Evolutionary conservation across 2,329 filamentous ascomycete species (phyloP).

Genomic region (Pseudogymnoascus sp.): DNA sequence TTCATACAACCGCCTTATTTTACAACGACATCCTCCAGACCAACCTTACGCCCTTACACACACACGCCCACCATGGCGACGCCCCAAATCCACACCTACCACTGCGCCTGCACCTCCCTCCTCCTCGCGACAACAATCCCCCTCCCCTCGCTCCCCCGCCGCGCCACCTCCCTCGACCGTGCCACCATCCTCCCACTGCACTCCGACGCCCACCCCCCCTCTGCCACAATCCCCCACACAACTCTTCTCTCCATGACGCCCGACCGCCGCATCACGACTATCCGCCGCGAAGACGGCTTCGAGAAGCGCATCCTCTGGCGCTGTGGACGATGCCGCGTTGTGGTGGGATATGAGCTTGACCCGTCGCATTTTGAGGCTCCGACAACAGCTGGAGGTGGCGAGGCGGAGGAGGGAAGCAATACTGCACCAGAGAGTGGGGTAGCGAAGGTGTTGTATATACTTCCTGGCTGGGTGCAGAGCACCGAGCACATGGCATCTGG

Average conservation of each 20-base stretch:
- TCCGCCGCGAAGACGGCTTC: slow-evolving; percentile 55
- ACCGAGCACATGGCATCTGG: slow-evolving; percentile 47
- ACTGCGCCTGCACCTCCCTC: slow-evolving; percentile 60
- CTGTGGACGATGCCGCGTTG: slow-evolving; percentile 54
- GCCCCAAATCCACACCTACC: slow-evolving; percentile 42
- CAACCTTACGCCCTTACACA: not conserved
- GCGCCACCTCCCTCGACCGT: slow-evolving; percentile 42
- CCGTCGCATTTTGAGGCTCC: slow-evolving; percentile 36
- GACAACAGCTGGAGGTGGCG: slow-evolving; percentile 12
- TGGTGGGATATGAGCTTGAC: slow-evolving; percentile 57
- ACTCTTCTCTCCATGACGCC: slow-evolving; percentile 42
- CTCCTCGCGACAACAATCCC: slow-evolving; percentile 52
- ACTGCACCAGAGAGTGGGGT: slow-evolving; percentile 22
- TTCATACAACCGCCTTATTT: not conserved
- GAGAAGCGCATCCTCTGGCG: slow-evolving; percentile 55
- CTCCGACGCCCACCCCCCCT: slow-evolving; percentile 18
- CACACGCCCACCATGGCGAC: slow-evolving; percentile 7
- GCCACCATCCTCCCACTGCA: slow-evolving; percentile 52
- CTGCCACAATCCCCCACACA: slow-evolving; percentile 31
- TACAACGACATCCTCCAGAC: not conserved
- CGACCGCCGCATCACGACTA: slow-evolving; percentile 42
- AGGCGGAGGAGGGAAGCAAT: slow-evolving; percentile 17
- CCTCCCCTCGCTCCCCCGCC: slow-evolving; percentile 45
- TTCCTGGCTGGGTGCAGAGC: slow-evolving; percentile 51
- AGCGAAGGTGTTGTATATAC: slow-evolving; percentile 47